phyloP scores from a whole-genome alignment of 345 rosid species.

The Aurinia saxatilis region DNA sequence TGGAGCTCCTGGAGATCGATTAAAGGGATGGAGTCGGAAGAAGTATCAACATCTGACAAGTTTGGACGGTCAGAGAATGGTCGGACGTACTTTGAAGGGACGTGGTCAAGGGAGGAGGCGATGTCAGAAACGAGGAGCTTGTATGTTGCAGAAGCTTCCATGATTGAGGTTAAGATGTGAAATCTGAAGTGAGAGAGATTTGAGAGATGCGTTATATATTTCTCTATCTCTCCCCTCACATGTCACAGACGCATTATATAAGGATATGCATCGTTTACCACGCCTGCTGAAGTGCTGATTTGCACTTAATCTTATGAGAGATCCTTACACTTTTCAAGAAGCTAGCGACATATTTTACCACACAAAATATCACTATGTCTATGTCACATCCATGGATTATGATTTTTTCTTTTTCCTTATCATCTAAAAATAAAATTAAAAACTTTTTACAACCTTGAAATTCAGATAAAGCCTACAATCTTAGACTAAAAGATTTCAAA shows the following conservation, averaged over 20 bases:
- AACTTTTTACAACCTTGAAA: too few species aligned
- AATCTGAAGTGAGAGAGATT: background rate
- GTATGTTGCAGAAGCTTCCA: slow-evolving; percentile 1
- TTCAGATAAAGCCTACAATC: too few species aligned
- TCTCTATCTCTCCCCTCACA: background rate
- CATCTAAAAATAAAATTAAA: too few species aligned
- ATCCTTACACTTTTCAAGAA: too few species aligned
- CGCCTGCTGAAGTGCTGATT: too few species aligned
- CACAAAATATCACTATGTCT: too few species aligned
- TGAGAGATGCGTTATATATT: background rate
- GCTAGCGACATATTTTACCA: too few species aligned
- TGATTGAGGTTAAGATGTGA: slow-evolving; percentile 1
- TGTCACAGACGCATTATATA: background rate
- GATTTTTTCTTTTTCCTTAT: too few species aligned
- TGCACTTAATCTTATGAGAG: too few species aligned
- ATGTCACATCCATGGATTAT: too few species aligned
- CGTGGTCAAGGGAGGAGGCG: slow-evolving; percentile 27
- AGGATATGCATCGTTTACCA: too few species aligned
- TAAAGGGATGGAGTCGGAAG: slow-evolving; percentile 42
- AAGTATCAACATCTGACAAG: slow-evolving; percentile 27
- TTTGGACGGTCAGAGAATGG: slow-evolving; percentile 63
- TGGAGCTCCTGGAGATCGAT: slow-evolving; percentile 48
- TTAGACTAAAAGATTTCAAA: too few species aligned
- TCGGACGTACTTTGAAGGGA: slow-evolving; percentile 48
- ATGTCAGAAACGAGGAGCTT: slow-evolving; percentile 44